A percentile compares a stretch with the other conserved stretches of the same genome.
Conservation (phyloP, 495 filamentous ascomycete species). For the Neurospora sp. region DNA sequence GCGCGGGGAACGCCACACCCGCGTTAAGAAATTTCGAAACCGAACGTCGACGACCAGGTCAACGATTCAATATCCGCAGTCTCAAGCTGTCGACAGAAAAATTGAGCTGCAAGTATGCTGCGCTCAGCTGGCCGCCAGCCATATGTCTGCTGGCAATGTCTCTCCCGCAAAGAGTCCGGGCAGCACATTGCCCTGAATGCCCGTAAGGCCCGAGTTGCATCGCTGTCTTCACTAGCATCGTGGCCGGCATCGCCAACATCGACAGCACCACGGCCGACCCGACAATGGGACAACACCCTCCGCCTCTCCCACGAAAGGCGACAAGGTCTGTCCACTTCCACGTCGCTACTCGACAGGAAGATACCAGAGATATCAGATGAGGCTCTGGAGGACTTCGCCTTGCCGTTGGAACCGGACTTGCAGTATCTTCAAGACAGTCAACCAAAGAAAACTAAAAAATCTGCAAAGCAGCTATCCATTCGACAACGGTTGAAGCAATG, state of each 20-base stretch:
- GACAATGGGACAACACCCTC: not conserved
- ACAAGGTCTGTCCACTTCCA: not conserved
- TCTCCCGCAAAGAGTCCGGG: conserved; percentile 1
- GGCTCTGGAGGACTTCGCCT: not conserved
- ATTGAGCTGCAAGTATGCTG: conserved; percentile 11
- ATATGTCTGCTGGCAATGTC: conserved; percentile 26
- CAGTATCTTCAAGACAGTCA: not conserved
- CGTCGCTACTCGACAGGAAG: not conserved
- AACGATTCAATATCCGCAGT: not conserved
- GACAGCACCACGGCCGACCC: not conserved
- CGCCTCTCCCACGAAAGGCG: not conserved
- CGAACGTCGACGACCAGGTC: not conserved
- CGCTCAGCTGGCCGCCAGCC: conserved; percentile 13
- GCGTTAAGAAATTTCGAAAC: not conserved
- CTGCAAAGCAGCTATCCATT: conserved; percentile 16
- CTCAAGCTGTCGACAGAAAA: not conserved
- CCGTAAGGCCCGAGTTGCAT: not conserved
- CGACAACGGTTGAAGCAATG: conserved; percentile 45
- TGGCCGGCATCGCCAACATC: not conserved
- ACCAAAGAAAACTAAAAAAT: not conserved
- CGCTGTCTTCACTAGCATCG: not conserved
- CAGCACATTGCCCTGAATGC: not conserved
- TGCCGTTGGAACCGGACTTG: not conserved
- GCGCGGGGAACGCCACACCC: not conserved
- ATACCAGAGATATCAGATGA: not conserved